Conservation (phyloP, 805 yeast species). For the Yamadazyma tumulicola region DNA sequence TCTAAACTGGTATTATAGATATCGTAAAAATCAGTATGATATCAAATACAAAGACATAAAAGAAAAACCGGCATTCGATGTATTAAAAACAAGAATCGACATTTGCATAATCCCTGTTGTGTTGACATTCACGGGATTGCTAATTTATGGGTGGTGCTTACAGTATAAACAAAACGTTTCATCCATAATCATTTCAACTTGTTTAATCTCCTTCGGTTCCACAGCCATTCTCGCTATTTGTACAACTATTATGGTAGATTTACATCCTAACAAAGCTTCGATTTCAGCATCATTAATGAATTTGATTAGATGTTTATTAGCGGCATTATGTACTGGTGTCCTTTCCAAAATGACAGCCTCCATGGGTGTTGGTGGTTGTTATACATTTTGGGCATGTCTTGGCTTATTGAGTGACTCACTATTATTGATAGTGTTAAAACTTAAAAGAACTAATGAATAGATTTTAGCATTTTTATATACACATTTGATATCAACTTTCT, state of each 20-base stretch:
- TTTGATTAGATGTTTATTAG: conserved; percentile 65
- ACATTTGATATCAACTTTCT: too few relatives aligned
- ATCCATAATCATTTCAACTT: conserved; percentile 56
- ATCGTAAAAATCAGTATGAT: conserved; percentile 19
- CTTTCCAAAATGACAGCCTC: conserved; percentile 54
- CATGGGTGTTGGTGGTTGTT: conserved; percentile 73
- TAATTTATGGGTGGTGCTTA: conserved; percentile 70
- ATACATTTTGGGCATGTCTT: conserved; percentile 63
- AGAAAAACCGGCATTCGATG: conserved; percentile 46
- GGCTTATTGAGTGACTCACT: conserved; percentile 13
- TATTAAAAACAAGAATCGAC: conserved; percentile 53
- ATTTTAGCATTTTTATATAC: too few relatives aligned
- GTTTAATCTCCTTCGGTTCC: conserved; percentile 55
- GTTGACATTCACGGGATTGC: conserved; percentile 29
- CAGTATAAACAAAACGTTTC: conserved; percentile 45
- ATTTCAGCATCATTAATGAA: conserved; percentile 74
- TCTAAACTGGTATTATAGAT: conserved; percentile 49
- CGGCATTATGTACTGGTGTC: conserved; percentile 69
- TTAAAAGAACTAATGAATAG: too few relatives aligned
- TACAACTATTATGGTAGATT: conserved; percentile 70
- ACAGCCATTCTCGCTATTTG: conserved; percentile 56
- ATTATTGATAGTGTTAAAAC: conserved; percentile 10
- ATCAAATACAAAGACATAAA: conserved; percentile 20
- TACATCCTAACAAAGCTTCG: conserved; percentile 67
- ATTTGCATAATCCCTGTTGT: conserved; percentile 32